phyloP scores from a whole-genome alignment of 176 grass and related monocot genomes.

The Eragrostis curvula region DNA sequence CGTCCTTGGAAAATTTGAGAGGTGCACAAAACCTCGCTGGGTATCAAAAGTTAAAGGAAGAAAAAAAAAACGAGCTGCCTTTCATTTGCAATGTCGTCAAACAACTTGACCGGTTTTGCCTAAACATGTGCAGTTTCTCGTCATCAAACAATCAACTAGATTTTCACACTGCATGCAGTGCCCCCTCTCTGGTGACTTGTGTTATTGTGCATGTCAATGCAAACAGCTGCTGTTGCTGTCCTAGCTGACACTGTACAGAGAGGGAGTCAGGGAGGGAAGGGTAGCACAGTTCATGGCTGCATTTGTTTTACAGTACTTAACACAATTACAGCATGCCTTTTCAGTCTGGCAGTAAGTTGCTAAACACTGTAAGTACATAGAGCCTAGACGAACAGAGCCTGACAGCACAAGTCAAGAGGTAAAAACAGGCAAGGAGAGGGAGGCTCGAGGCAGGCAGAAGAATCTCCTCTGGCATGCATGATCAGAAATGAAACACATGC shows the following conservation, averaged over 20 bases:
- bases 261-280: background rate
- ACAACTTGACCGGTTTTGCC: slow-evolving; percentile 14
- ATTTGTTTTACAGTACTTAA: slow-evolving; percentile 1
- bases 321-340: background rate
- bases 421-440: slow-evolving; percentile 1
- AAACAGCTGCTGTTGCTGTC: slow-evolving; percentile 18
- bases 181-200: slow-evolving; percentile 11
- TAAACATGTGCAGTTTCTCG: background rate
- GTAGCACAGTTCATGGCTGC: background rate
- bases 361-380: slow-evolving; percentile 30
- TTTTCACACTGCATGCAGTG: background rate
- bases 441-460: slow-evolving; percentile 31
- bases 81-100: slow-evolving; percentile 2
- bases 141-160: too few species aligned
- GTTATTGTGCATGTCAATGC: slow-evolving; percentile 26
- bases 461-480: slow-evolving; percentile 29
- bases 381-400: slow-evolving; percentile 42
- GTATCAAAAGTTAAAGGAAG: background rate
- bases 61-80: background rate
- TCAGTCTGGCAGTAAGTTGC: slow-evolving; percentile 10
- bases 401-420: slow-evolving; percentile 20
- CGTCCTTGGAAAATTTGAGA: background rate
- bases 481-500: slow-evolving; percentile 25
- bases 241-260: background rate
- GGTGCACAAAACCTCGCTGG: slow-evolving; percentile 14